Conservation (phyloP, 805 yeast species). For the Candida morakotiae region DNA sequence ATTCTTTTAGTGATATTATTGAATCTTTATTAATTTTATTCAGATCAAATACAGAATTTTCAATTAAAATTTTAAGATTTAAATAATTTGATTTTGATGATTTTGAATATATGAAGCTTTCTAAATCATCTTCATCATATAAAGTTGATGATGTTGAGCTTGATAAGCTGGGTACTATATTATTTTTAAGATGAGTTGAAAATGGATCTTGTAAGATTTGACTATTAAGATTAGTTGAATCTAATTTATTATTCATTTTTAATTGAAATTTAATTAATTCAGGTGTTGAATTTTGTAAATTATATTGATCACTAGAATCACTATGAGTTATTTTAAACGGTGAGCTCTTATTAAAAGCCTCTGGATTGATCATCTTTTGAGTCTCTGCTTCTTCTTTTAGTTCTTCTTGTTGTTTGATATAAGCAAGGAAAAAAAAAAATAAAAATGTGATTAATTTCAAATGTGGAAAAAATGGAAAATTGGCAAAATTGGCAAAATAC, state of each 20-base stretch:
- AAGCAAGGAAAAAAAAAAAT: too few species aligned
- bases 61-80: slow-evolving; percentile 41
- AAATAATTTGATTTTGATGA: slow-evolving; percentile 27
- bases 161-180: slow-evolving; percentile 6
- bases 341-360: slow-evolving; percentile 30
- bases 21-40: slow-evolving; percentile 30
- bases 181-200: slow-evolving; percentile 26
- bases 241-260: slow-evolving; percentile 37
- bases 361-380: slow-evolving; percentile 41
- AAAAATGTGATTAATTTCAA: not conserved
- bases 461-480: too few species aligned
- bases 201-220: slow-evolving; percentile 24
- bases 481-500: too few species aligned
- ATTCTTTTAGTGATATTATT: slow-evolving; percentile 25
- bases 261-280: slow-evolving; percentile 41
- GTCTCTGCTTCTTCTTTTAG: too few species aligned
- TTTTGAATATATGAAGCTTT: slow-evolving; percentile 9
- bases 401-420: too few species aligned
- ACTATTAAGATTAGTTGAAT: slow-evolving; percentile 13
- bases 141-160: slow-evolving; percentile 3
- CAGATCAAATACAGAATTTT: slow-evolving; percentile 40
- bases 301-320: slow-evolving; percentile 20
- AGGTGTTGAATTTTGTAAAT: slow-evolving; percentile 36
- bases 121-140: slow-evolving; percentile 3
- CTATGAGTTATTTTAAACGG: slow-evolving; percentile 31